These are phyloP conservation scores for Torulaspora franciscae DNA, from an alignment of 805 yeast species.

Conservation along the genomic window DNA sequence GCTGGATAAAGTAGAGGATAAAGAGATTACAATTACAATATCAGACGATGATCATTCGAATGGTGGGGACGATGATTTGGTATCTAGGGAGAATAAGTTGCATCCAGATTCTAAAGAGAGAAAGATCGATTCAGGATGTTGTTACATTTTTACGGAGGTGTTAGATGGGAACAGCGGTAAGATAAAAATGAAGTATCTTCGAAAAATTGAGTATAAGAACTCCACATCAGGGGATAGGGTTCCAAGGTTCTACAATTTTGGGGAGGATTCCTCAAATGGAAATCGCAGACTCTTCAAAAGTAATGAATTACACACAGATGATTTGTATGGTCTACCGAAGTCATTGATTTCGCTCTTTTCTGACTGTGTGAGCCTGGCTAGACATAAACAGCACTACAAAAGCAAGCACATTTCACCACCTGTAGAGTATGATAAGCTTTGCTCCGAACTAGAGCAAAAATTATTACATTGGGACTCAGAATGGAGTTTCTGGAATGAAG, in stretches of 20 bases:
- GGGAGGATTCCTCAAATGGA: conserved; percentile 34
- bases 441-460: conserved; percentile 43
- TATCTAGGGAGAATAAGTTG: neutral
- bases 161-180: conserved; percentile 44
- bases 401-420: conserved; percentile 24
- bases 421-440: conserved; percentile 19
- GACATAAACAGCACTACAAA: conserved; percentile 52
- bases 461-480: conserved; percentile 66
- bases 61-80: neutral
- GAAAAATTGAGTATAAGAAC: neutral
- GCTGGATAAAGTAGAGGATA: conserved; percentile 27
- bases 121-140: conserved; percentile 9
- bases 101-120: neutral
- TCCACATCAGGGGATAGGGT: conserved; percentile 4
- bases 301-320: conserved; percentile 66
- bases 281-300: conserved; percentile 44
- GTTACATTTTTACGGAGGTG: conserved; percentile 26
- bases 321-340: conserved; percentile 79
- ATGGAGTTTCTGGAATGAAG: conserved; percentile 53
- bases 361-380: conserved; percentile 61
- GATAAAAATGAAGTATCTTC: conserved; percentile 42
- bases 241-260: conserved; percentile 41
- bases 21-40: conserved; percentile 26
- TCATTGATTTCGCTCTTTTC: conserved; percentile 68
- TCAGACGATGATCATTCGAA: neutral